A percentile compares a stretch with the other conserved stretches of the same genome.
These are phyloP conservation scores for Fusarium nanum DNA, from an alignment of 2,329 filamentous ascomycete species.

Conservation along the genomic window DNA sequence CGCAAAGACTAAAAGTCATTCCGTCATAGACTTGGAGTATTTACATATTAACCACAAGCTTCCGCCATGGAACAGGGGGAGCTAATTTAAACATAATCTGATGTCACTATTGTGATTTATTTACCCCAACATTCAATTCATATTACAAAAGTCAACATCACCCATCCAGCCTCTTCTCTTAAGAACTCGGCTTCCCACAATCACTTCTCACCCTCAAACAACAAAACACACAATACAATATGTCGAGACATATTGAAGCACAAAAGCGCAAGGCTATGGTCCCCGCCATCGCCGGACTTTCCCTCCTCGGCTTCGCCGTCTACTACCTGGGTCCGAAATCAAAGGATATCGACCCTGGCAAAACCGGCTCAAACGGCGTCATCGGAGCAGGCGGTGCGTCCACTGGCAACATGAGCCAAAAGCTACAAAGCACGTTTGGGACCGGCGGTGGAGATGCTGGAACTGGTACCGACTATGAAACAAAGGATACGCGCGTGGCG, in stretches of 20 bases:
- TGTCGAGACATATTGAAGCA: slow-evolving; percentile 4
- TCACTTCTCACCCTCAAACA: fast-evolving
- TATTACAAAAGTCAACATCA: neutral
- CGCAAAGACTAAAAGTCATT: neutral
- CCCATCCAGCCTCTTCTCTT: neutral
- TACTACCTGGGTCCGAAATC: neutral
- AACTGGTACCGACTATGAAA: neutral
- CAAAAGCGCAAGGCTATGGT: neutral
- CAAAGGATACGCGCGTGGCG: neutral
- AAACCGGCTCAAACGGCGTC: neutral
- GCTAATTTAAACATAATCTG: neutral
- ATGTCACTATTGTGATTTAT: neutral
- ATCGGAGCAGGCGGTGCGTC: neutral
- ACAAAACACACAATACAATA: neutral
- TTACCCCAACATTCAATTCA: neutral
- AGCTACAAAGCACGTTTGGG: neutral
- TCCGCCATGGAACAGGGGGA: neutral
- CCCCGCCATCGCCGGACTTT: neutral
- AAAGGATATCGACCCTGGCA: neutral
- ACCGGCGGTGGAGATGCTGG: neutral
- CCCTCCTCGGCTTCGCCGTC: neutral
- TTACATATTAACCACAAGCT: neutral
- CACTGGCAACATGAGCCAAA: neutral
- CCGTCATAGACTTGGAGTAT: slow-evolving; percentile 4
- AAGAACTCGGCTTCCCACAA: neutral